Evolutionary conservation across 2,329 filamentous ascomycete species (phyloP), one percentile per base, ranked within the genome.

Genomic region (Drechmeria coniospora): DNA sequence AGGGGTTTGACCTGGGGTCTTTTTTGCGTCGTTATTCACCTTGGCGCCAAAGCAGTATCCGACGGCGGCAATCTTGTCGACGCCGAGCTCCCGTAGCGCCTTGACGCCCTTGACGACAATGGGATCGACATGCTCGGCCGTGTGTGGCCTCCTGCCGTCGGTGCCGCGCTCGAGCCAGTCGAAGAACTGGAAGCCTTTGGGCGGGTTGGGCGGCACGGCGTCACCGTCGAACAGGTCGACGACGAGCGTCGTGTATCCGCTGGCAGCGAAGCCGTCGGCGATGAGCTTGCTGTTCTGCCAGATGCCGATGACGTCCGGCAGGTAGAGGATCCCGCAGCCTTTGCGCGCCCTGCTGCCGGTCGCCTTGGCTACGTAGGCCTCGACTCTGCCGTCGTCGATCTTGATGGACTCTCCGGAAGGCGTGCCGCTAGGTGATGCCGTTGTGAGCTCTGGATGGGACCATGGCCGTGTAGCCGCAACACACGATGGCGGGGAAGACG

Each of bases 21-120:
- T n/a, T n/a, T n/a, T n/a, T n/a, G n/a, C n/a, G n/a, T n/a, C n/a
- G 56, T 58, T 26, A 66, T 50, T 43, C 59, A 67, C 31, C 72
- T 66, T 68, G 11, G 66, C 72, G 2, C 74, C 74, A 40, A 72
- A 77, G 47, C 74, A 78, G 49, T 77, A 78, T 3, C 73, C 74
- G 0, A 67, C 64, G 2, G 58, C 63, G 3, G 58, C 70, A 30
- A 79, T 53, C 30, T 56, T 61, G 27, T 56, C 57, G 13, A 64
- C 50, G n/a, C 65, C 65, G 20, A 61, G 47, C n/a, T 53, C 51
- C 29, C 48, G 64, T 29, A 83, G 46, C 30, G 68, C 61, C 46
- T 69, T 66, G 43, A 79, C 48, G 19, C 41, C 45, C 19, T 45
- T 41, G 15, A 45, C 36, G 17, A 52, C 36, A 12, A 56, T 39